Conservation (phyloP, 164 flowering plant genomes). For the Dillenia turbinata region DNA sequence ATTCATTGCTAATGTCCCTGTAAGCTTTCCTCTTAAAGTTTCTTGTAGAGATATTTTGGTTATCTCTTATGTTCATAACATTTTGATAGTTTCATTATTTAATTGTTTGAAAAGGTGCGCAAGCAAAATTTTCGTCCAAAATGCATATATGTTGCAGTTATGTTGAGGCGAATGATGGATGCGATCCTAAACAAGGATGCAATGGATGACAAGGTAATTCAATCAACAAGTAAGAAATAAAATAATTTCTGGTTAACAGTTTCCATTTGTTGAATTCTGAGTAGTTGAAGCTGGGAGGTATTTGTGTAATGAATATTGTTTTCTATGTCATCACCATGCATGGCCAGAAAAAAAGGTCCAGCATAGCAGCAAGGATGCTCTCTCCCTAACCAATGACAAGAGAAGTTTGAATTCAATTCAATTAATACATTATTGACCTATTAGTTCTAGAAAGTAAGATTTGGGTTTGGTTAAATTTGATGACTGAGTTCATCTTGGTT, state of each 20-base stretch:
- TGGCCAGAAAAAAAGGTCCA: too few species aligned
- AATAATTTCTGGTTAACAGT: not conserved
- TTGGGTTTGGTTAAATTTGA: too few species aligned
- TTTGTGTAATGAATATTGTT: too few species aligned
- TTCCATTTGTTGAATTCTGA: constrained; percentile 1
- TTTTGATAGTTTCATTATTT: too few species aligned
- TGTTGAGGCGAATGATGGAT: constrained; percentile 94
- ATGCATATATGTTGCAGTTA: constrained; percentile 90
- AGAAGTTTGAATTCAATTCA: too few species aligned
- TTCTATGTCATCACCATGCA: too few species aligned
- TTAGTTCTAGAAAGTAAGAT: too few species aligned
- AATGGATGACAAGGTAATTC: constrained; percentile 91
- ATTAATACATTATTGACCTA: too few species aligned
- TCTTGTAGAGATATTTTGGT: not conserved
- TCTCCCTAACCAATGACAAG: too few species aligned
- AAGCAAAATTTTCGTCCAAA: constrained; percentile 63
- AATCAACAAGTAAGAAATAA: not conserved
- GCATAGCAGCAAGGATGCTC: too few species aligned
- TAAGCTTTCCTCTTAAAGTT: constrained; percentile 25
- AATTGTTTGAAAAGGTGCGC: constrained; percentile 39
- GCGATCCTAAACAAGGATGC: constrained; percentile 80
- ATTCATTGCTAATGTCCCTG: constrained; percentile 86
- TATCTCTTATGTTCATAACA: not conserved
- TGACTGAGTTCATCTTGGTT: too few species aligned
- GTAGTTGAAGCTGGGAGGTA: not conserved